Percentiles rank a stretch among this genome's conserved stretches.
These are phyloP conservation scores for Trichoderma sp. DNA, from an alignment of 2,329 filamentous ascomycete species.

Conservation along the genomic window DNA sequence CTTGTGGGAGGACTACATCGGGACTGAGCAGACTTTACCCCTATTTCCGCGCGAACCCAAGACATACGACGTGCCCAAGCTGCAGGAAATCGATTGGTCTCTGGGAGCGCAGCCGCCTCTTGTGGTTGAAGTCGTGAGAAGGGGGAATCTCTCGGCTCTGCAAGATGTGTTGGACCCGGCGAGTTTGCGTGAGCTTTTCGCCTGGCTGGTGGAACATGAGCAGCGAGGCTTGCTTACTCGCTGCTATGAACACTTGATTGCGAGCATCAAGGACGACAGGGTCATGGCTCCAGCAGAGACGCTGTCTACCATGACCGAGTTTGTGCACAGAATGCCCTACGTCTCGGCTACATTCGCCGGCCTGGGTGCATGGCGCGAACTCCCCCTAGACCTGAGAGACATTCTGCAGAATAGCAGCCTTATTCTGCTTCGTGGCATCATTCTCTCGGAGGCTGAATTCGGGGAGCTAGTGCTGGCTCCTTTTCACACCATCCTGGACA, in stretches of 20 bases:
- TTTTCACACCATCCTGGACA: constrained; percentile 24
- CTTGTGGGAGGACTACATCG: constrained; percentile 45
- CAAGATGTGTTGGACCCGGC: constrained; percentile 21
- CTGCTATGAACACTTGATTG: constrained; percentile 20
- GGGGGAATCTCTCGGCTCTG: constrained; percentile 10
- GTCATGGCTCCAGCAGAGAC: constrained; percentile 21
- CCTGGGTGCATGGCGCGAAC: constrained; percentile 5
- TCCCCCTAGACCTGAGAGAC: constrained; percentile 1
- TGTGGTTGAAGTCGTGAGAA: constrained; percentile 7
- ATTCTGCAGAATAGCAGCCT: constrained; percentile 24
- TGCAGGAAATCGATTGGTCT: constrained; percentile 33
- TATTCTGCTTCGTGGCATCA: constrained; percentile 11
- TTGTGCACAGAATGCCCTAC: background rate
- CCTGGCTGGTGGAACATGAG: constrained; percentile 20
- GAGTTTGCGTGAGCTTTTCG: background rate
- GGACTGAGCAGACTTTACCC: constrained; percentile 43
- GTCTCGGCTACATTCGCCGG: constrained; percentile 12
- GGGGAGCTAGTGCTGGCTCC: constrained; percentile 27
- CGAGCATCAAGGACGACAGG: constrained; percentile 9
- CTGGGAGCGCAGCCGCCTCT: constrained; percentile 5
- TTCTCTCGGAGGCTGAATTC: constrained; percentile 24
- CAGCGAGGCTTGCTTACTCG: constrained; percentile 14
- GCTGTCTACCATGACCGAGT: constrained; percentile 10
- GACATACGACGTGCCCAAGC: constrained; percentile 39
- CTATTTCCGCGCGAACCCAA: constrained; percentile 41